Percentiles rank a stretch among this genome's conserved stretches.
These are phyloP conservation scores for Diaporthe velutina DNA, from an alignment of 2,329 filamentous ascomycete species.

Conservation along the genomic window DNA sequence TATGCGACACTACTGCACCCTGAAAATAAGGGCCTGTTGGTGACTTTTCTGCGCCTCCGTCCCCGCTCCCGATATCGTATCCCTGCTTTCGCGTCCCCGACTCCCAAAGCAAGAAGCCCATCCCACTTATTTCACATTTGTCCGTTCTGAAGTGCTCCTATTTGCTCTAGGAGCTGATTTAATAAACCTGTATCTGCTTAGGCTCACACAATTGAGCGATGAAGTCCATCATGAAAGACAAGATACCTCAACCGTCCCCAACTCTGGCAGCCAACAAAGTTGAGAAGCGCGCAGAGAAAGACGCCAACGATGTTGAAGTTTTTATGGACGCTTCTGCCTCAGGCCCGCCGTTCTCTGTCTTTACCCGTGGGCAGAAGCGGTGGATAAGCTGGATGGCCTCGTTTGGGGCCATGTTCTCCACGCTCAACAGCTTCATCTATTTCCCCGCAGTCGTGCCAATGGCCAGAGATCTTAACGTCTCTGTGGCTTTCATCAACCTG, in stretches of 20 bases:
- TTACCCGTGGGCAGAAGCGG: not conserved
- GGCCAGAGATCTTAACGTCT: conserved; percentile 42
- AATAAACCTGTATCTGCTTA: too few relatives aligned
- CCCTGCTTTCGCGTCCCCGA: not conserved
- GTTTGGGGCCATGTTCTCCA: conserved; percentile 44
- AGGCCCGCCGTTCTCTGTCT: not conserved
- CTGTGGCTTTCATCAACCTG: conserved; percentile 49
- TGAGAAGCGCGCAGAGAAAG: not conserved
- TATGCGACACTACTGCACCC: not conserved
- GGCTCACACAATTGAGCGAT: not conserved
- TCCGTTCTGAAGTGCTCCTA: too few relatives aligned
- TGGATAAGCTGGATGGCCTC: conserved; percentile 16
- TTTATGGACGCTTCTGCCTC: not conserved
- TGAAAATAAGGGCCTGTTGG: not conserved
- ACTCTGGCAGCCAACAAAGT: not conserved
- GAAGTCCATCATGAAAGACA: not conserved
- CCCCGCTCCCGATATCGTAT: not conserved
- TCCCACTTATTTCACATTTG: not conserved
- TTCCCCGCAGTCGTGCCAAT: conserved; percentile 44
- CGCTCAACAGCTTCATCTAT: conserved; percentile 45
- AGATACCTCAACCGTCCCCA: not conserved
- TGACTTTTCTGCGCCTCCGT: not conserved
- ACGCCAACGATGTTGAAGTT: not conserved
- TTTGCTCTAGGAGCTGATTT: not conserved
- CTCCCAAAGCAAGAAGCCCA: not conserved